Conservation (phyloP, 352 stramenopile species). For the Globisporangium uncinulatum region DNA sequence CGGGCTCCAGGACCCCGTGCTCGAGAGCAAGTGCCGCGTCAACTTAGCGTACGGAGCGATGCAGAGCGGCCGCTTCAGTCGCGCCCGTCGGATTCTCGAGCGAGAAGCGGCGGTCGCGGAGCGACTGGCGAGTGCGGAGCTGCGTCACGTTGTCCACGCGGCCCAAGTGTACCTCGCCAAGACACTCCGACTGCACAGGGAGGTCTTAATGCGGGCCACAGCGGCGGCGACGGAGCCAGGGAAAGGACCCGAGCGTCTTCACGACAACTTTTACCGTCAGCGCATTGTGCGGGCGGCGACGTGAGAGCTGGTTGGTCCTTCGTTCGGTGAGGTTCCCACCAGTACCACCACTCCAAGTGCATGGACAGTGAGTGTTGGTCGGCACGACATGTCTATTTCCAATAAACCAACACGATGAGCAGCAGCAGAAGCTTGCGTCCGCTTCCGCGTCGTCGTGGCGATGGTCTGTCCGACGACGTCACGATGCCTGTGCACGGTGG, state of each 20-base stretch:
- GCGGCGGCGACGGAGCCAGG: conserved; percentile 14
- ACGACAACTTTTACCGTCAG: conserved; percentile 82
- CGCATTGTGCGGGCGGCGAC: conserved; percentile 59
- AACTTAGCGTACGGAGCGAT: conserved; percentile 81
- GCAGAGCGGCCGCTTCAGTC: conserved; percentile 55
- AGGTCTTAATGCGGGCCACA: conserved; percentile 31
- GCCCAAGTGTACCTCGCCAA: conserved; percentile 65
- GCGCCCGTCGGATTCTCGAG: conserved; percentile 44
- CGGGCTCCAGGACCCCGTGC: conserved; percentile 60
- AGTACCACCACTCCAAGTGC: too few species aligned
- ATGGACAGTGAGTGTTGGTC: not conserved
- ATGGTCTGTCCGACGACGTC: too few species aligned
- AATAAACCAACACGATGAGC: too few species aligned
- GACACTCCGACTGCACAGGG: conserved; percentile 52
- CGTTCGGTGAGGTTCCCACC: too few species aligned
- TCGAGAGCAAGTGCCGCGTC: conserved; percentile 80
- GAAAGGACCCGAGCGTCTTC: conserved; percentile 21
- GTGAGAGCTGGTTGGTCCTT: conserved; percentile 15
- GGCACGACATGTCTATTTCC: too few species aligned
- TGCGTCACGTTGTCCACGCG: conserved; percentile 54
- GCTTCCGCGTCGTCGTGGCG: too few species aligned
- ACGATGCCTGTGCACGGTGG: too few species aligned
- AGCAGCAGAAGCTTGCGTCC: too few species aligned
- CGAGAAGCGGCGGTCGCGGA: conserved; percentile 38
- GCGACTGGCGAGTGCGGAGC: conserved; percentile 44